phyloP scores from a whole-genome alignment of 2,329 filamentous ascomycete genomes.

The Pseudogymnoascus sp. region DNA sequence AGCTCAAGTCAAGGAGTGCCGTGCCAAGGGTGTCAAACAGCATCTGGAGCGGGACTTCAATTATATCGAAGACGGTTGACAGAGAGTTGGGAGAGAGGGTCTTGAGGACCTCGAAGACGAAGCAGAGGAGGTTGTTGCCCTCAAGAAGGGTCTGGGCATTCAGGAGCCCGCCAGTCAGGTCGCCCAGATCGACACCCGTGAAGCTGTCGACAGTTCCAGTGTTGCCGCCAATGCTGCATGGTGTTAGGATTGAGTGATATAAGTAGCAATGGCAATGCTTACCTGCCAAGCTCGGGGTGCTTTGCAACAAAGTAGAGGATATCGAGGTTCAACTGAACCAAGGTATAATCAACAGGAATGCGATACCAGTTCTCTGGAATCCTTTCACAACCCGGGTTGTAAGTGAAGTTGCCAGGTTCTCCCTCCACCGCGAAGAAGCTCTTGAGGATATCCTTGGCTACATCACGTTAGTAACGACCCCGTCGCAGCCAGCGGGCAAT shows the following conservation, averaged over 20 bases:
- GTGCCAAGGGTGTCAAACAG: constrained; percentile 25
- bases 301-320: constrained; percentile 32
- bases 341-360: constrained; percentile 30
- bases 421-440: constrained; percentile 34
- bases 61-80: constrained; percentile 30
- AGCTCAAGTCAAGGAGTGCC: constrained; percentile 25
- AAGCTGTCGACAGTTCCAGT: constrained; percentile 44
- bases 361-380: constrained; percentile 34
- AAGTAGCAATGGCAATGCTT: not conserved
- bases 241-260: not conserved
- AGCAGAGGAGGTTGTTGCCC: constrained; percentile 42
- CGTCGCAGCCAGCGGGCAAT: not conserved
- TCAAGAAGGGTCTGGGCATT: constrained; percentile 37
- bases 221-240: constrained; percentile 41
- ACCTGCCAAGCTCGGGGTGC: constrained; percentile 34
- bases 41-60: constrained; percentile 30
- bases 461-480: not conserved
- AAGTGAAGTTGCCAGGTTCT: constrained; percentile 32
- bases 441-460: constrained; percentile 15
- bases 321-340: constrained; percentile 37
- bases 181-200: constrained; percentile 36
- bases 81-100: constrained; percentile 36
- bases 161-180: constrained; percentile 39
- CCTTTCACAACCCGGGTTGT: constrained; percentile 24
- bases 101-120: constrained; percentile 33